These are phyloP conservation scores for Camellia japonica DNA, from an alignment of 148 eudicot genomes.

Conservation along the genomic window DNA sequence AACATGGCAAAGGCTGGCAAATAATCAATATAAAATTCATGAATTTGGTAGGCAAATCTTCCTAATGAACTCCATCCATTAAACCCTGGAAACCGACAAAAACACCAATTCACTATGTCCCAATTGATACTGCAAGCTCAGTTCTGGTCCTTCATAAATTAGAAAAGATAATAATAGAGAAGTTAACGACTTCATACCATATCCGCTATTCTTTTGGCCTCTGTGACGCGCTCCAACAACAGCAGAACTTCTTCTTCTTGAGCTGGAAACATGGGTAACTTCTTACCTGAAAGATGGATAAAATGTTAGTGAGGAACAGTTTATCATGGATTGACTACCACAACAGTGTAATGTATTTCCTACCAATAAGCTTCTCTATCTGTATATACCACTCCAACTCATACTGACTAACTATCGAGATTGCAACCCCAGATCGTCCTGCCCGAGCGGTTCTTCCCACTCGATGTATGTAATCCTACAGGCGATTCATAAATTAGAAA, in stretches of 20 bases:
- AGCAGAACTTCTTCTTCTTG: slow-evolving; percentile 73
- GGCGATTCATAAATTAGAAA: slow-evolving; percentile 10
- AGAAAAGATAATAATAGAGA: background rate
- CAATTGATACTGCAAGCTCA: background rate
- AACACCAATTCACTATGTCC: background rate
- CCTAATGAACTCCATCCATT: background rate
- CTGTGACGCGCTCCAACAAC: slow-evolving; percentile 60
- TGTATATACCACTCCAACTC: slow-evolving; percentile 73
- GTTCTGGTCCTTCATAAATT: background rate
- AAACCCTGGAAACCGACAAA: background rate
- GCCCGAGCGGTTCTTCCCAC: slow-evolving; percentile 99
- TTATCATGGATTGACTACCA: background rate
- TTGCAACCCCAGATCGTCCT: slow-evolving; percentile 83
- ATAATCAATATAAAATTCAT: background rate
- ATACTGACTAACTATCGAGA: slow-evolving; percentile 81
- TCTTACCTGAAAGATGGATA: slow-evolving; percentile 49
- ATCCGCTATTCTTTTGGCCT: slow-evolving; percentile 67
- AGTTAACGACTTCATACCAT: slow-evolving; percentile 42
- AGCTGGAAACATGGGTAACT: slow-evolving; percentile 58
- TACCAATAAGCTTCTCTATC: slow-evolving; percentile 88
- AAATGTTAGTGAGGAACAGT: background rate
- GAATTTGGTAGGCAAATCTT: background rate
- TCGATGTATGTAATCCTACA: slow-evolving; percentile 88
- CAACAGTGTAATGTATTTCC: background rate
- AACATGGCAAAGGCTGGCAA: background rate